A percentile compares a stretch with the other conserved stretches of the same genome.
These are phyloP conservation scores for Litsea cubeba DNA, from an alignment of 164 flowering plant species.

Conservation along the genomic window DNA sequence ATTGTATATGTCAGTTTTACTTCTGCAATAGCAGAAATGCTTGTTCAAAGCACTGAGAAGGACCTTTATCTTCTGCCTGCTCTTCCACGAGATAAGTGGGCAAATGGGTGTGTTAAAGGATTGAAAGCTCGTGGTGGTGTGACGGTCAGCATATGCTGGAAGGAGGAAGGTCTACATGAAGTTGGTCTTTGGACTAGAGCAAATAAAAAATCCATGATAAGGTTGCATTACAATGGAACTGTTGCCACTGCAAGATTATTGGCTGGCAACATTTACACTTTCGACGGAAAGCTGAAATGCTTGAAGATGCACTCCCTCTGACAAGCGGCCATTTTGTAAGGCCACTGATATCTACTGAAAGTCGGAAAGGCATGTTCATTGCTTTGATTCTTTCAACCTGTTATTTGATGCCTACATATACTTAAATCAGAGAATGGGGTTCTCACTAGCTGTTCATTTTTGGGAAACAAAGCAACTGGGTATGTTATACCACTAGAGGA, in stretches of 20 bases:
- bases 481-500: background rate
- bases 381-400: background rate
- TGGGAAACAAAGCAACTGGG: background rate
- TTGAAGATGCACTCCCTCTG: constrained; percentile 28
- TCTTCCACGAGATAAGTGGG: constrained; percentile 79
- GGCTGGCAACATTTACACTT: constrained; percentile 45
- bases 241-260: constrained; percentile 28
- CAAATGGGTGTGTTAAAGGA: constrained; percentile 76
- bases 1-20: constrained; percentile 40
- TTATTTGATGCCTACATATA: background rate
- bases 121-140: constrained; percentile 82
- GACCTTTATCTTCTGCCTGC: constrained; percentile 91
- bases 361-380: background rate
- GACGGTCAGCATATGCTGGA: constrained; percentile 78
- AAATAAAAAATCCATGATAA: constrained; percentile 25
- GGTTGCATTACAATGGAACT: constrained; percentile 54
- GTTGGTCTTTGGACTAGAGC: constrained; percentile 51
- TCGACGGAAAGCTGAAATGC: constrained; percentile 41
- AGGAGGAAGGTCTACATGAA: constrained; percentile 71
- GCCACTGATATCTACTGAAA: background rate
- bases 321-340: constrained; percentile 3
- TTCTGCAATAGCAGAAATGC: constrained; percentile 87
- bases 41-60: constrained; percentile 75
- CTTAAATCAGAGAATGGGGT: background rate
- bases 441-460: background rate